Base-by-base conservation (phyloP, 2,329 filamentous ascomycete species). In the Colletotrichum lupini region DNA sequence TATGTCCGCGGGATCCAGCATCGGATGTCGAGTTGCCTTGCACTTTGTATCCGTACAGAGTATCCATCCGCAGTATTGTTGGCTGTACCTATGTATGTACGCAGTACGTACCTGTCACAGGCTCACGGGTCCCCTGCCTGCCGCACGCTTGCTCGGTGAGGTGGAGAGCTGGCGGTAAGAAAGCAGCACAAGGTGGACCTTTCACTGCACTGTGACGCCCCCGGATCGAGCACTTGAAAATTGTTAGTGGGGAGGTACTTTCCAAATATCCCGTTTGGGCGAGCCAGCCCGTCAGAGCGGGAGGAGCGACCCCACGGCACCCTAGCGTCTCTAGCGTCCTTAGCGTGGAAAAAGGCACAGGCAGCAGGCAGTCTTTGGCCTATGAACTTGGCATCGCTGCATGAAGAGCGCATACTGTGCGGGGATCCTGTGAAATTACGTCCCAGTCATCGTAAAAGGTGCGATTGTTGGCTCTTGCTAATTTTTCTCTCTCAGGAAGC, bases 201-300 rank as follows among this genome's bases (percentile, higher is more conserved):
- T n/a, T n/a, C 19, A 49, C 42, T 49, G 28, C 53, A 69, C 58
- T 64, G 69, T 69, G 55, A 46, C 26, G 35, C 59, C 66, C 49
- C 58, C 58, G 12, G 52, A 53, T 55, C 30, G 57, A 64, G 66
- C 26, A 32, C 12, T 49, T 59, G 58, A 60, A 72, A 55, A 59
- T 30, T 53, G 70, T 63, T 72, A 64, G 59, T 55, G 63, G 56
- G 32, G 64, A 61, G 42, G 68, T 56, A 56, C 30, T 53, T 37
- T 28, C 30, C 52, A 35, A 49, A 56, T 46, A 46, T 64, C 63
- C 56, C 67, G 61, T 70, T 70, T 59, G 55, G 61, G 46, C n/a
- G 28, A 67, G 56, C 68, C 63, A 71, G 63, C 56, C 56, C 63
- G 46, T 71, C 68, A 71, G 68, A 67, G 68, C 69, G 69, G 69